Conservation (phyloP, 257 asterid species). For the Craterostigma plantagineum region DNA sequence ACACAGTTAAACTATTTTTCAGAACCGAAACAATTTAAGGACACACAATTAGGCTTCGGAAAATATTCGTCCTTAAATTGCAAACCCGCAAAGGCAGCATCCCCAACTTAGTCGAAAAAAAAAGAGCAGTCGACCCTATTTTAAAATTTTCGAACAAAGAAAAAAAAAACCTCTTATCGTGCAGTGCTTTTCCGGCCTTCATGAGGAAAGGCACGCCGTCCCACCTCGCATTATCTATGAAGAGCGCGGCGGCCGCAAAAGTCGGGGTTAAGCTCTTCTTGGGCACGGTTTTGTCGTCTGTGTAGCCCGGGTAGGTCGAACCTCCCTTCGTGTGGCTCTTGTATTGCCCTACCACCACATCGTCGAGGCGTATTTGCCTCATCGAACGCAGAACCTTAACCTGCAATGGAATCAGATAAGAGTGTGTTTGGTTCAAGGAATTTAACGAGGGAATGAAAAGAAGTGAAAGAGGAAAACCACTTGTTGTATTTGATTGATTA, state of each 20-base stretch:
- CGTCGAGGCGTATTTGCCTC: slow-evolving; percentile 62
- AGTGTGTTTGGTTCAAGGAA: too few relatives aligned
- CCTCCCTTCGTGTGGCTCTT: slow-evolving; percentile 72
- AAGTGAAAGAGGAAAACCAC: too few relatives aligned
- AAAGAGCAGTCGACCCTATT: too few relatives aligned
- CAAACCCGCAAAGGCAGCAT: too few relatives aligned
- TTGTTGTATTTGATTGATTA: too few relatives aligned
- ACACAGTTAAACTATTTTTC: too few relatives aligned
- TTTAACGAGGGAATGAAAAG: too few relatives aligned
- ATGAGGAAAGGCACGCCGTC: slow-evolving; percentile 97
- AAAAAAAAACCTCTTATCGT: slow-evolving; percentile 10
- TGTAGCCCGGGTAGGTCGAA: slow-evolving; percentile 48
- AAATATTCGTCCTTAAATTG: too few relatives aligned
- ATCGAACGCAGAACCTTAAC: slow-evolving; percentile 75
- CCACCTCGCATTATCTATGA: slow-evolving; percentile 82
- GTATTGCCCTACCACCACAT: slow-evolving; percentile 70
- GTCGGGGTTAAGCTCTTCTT: slow-evolving; percentile 67
- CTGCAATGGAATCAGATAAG: slow-evolving; percentile 28
- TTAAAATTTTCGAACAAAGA: too few relatives aligned
- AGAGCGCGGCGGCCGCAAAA: slow-evolving; percentile 88
- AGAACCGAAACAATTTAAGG: too few relatives aligned
- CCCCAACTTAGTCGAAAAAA: too few relatives aligned
- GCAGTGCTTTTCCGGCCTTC: slow-evolving; percentile 97
- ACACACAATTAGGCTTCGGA: too few relatives aligned
- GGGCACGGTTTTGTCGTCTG: slow-evolving; percentile 75